phyloP scores from a whole-genome alignment of 495 filamentous ascomycete genomes.

The Clohesyomyces aquaticus region DNA sequence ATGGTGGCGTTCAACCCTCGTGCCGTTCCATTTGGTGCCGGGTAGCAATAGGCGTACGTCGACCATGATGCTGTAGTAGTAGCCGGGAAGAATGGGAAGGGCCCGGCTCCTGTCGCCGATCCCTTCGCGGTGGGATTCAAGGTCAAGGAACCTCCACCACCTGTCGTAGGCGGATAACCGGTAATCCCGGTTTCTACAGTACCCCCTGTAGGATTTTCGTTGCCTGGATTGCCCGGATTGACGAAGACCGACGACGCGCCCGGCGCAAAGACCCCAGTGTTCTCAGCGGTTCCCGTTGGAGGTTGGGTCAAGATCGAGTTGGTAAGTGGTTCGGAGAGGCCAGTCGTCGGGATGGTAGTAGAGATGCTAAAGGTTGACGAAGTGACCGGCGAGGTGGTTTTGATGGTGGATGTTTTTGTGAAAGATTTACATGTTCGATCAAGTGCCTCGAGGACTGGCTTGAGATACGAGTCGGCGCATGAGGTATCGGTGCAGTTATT shows the following conservation, averaged over 20 bases:
- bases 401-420: background rate
- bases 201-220: background rate
- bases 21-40: background rate
- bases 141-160: background rate
- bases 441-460: slow-evolving; percentile 8
- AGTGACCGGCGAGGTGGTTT: background rate
- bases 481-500: slow-evolving; percentile 10
- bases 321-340: background rate
- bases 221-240: background rate
- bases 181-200: background rate
- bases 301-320: background rate
- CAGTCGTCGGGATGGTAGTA: no score
- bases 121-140: background rate
- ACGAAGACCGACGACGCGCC: background rate
- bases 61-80: background rate
- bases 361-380: background rate
- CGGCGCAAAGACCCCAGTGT: background rate
- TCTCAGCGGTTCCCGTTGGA: background rate
- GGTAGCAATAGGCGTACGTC: slow-evolving; percentile 3
- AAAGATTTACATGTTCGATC: slow-evolving; percentile 6
- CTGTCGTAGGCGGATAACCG: background rate
- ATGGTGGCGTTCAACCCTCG: background rate
- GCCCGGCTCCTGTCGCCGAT: background rate
- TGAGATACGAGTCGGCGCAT: slow-evolving; percentile 8
- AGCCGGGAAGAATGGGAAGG: background rate